Percentiles rank a stretch among this genome's conserved stretches.
Evolutionary conservation across 257 asterid species (phyloP).

Genomic region (Perilla frutescens): DNA sequence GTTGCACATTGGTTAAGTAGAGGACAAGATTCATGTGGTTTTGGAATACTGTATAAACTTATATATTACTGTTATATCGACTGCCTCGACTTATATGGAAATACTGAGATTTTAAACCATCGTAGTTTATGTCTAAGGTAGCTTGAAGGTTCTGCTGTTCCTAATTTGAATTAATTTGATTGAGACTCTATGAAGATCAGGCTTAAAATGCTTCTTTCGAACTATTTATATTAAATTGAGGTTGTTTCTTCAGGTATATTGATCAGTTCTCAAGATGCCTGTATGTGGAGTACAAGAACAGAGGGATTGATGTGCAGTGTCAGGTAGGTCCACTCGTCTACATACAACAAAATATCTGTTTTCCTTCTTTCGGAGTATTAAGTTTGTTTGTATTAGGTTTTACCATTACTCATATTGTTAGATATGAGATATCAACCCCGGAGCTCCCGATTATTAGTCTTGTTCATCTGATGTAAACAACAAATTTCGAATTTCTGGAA

Average conservation of each 20-base stretch:
- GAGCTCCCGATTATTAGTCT: too few species aligned
- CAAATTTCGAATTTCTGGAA: not conserved
- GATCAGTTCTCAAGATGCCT: conserved; percentile 96
- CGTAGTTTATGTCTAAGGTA: not conserved
- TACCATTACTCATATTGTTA: too few species aligned
- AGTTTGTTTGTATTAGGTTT: not conserved
- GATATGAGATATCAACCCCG: too few species aligned
- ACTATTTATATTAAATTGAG: conserved; percentile 9
- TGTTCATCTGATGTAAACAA: not conserved
- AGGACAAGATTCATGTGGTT: not conserved
- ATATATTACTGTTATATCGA: not conserved
- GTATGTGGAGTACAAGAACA: conserved; percentile 93
- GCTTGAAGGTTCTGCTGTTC: not conserved
- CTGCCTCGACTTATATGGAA: not conserved
- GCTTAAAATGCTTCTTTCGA: not conserved
- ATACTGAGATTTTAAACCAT: not conserved
- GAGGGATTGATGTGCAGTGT: conserved; percentile 96
- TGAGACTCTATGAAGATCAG: not conserved
- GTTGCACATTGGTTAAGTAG: conserved; percentile 13
- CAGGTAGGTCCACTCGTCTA: conserved; percentile 59
- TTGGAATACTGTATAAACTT: not conserved
- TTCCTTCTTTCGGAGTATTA: not conserved
- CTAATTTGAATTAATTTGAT: not conserved
- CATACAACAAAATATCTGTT: not conserved
- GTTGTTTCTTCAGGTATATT: conserved; percentile 60